phyloP scores from a whole-genome alignment of 169 alveolate genomes.

The Neospora caninum region DNA sequence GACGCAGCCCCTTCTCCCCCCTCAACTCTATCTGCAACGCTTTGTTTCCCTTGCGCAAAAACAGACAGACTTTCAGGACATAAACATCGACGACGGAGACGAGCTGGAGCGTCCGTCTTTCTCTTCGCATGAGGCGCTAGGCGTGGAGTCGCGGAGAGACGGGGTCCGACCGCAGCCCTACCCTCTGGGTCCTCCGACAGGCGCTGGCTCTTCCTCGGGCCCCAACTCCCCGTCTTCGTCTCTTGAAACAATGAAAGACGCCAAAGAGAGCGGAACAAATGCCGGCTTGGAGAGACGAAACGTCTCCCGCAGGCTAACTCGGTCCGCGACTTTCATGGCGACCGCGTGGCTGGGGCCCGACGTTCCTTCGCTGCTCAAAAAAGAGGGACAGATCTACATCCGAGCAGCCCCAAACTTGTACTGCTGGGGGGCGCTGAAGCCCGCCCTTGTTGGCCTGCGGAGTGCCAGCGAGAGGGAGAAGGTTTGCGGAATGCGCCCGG shows the following conservation, averaged over 20 bases:
- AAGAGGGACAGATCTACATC: not conserved
- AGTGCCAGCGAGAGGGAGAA: not conserved
- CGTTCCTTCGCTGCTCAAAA: not conserved
- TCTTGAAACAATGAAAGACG: too few relatives aligned
- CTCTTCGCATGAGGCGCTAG: not conserved
- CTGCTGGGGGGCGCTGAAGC: conserved; percentile 33
- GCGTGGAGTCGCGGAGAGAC: too few relatives aligned
- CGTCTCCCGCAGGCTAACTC: too few relatives aligned
- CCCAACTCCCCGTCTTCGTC: too few relatives aligned
- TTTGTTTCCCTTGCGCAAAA: not conserved
- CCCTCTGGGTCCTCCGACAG: too few relatives aligned
- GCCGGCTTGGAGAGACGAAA: too few relatives aligned
- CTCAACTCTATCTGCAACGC: not conserved
- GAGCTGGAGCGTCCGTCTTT: not conserved
- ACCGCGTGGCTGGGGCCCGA: conserved; percentile 27
- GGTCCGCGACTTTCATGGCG: not conserved
- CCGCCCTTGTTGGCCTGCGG: conserved; percentile 15
- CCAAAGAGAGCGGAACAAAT: too few relatives aligned
- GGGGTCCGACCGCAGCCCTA: too few relatives aligned
- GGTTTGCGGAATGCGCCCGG: not conserved
- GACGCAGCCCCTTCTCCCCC: not conserved
- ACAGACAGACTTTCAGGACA: not conserved
- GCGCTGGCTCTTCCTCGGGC: too few relatives aligned
- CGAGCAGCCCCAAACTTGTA: conserved; percentile 6
- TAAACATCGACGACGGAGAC: not conserved